Base-by-base conservation (phyloP, 176 grass and related monocot species). In the Bonia amplexicaulis region DNA sequence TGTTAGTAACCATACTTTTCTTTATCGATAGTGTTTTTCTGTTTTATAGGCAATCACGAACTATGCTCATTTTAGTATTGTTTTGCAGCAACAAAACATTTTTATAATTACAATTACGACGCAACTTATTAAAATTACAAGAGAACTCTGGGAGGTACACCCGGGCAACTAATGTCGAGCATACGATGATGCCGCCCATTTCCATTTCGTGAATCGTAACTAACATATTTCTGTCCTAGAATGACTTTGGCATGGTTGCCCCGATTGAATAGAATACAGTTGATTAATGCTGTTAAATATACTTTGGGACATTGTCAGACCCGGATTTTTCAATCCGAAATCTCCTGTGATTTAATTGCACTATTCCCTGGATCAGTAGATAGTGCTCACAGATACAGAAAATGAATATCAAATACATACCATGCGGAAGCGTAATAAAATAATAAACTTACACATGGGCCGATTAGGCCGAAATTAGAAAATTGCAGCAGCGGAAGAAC, bases 21-120 rank as follows among this genome's bases (percentile, higher is more conserved):
- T 31, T 73, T 66, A 31, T 83, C 31, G 6, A 29, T 79, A 17
- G 15, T 71, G 57, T 66, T 75, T 82, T 20, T 16, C 20, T 45
- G 17, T 73, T 85, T 74, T 71, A 27, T 82, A 72, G 59, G 45
- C 37, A 57, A 55, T 69, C 35, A 62, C 62, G 12, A 62, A 8
- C 44, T 65, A 74, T 51, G 70, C 45, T 40, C 71, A 64, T 63
- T 19, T 66, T 51, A 52, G 8, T 40, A 25, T 26, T 58, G 15
- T 83, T 73, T 64, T 74, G 42, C 58, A 61, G 41, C 57, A 33
- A 48, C 23, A 70, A 13, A 40, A 39, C 27, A 63, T 83, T 84
- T 35, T 46, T 83, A 12, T 22, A 63, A 49, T 83, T 72, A 9
- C 17, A 62, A 51, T 64, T 57, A 51, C 29, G 12, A 73, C 40